These are phyloP conservation scores for Pestalotiopsis sp. DNA, from an alignment of 2,329 filamentous ascomycete genomes.

Conservation along the genomic window DNA sequence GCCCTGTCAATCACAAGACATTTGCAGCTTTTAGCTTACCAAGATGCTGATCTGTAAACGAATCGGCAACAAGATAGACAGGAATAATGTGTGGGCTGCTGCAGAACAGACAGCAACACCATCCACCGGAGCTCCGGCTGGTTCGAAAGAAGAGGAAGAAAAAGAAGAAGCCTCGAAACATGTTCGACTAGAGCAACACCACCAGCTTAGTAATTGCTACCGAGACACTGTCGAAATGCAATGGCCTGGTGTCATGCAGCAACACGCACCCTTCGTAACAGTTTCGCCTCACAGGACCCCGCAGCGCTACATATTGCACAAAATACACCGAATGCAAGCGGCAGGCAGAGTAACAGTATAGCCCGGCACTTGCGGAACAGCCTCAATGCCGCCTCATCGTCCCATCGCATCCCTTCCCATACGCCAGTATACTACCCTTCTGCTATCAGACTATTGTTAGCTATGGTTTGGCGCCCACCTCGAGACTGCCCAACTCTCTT, in stretches of 20 bases:
- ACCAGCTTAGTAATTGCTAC: neutral
- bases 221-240: neutral
- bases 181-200: neutral
- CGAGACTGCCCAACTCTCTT: neutral
- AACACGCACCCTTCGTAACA: neutral
- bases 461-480: neutral
- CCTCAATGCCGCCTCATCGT: neutral
- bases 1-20: neutral
- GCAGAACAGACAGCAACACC: neutral
- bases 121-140: too few species aligned
- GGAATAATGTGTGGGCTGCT: neutral
- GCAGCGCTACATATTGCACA: neutral
- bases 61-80: neutral
- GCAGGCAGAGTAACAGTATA: neutral
- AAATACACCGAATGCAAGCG: neutral
- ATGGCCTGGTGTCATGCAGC: neutral
- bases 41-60: neutral
- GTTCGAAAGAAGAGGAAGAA: too few species aligned
- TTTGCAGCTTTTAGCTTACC: neutral
- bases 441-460: neutral
- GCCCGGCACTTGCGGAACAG: neutral
- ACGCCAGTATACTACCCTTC: neutral
- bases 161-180: neutral
- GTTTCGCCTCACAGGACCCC: neutral
- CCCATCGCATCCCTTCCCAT: neutral